A percentile compares a stretch with the other conserved stretches of the same genome.
Conservation (phyloP, 495 filamentous ascomycete genomes). For the Rusavskia elegans region DNA sequence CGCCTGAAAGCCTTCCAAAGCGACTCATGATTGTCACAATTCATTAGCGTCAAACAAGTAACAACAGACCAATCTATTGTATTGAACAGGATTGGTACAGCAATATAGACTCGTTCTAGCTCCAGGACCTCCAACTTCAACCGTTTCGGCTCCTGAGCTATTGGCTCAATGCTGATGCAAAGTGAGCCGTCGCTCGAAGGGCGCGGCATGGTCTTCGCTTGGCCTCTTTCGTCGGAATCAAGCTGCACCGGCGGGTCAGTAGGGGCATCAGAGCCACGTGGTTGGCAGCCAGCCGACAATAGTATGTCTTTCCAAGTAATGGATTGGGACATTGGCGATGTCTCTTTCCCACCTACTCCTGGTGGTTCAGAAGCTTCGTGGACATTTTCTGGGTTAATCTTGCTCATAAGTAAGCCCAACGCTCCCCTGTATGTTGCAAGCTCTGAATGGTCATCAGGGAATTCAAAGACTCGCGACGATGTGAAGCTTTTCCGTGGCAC, state of each 20-base stretch:
- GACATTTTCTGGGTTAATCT: not conserved
- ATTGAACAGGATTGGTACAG: constrained; percentile 47
- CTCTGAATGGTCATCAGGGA: not conserved
- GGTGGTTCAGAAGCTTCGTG: too few relatives aligned
- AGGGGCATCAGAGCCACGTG: too few relatives aligned
- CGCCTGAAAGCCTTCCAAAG: constrained; percentile 69
- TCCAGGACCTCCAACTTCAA: constrained; percentile 63
- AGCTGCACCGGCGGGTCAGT: too few relatives aligned
- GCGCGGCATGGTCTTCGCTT: not conserved
- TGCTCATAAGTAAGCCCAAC: not conserved
- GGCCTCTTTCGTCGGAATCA: not conserved
- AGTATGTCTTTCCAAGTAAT: too few relatives aligned
- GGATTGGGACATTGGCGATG: too few relatives aligned
- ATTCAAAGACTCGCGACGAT: not conserved
- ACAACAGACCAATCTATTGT: constrained; percentile 69
- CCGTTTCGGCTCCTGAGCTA: constrained; percentile 15
- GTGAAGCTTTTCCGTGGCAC: constrained; percentile 19
- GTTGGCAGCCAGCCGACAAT: too few relatives aligned
- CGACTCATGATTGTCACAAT: constrained; percentile 60
- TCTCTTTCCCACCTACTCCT: too few relatives aligned
- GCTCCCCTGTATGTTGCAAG: not conserved
- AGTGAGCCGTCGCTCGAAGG: not conserved
- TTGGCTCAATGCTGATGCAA: not conserved
- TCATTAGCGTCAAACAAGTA: constrained; percentile 66
- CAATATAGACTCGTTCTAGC: constrained; percentile 67